These are phyloP conservation scores for Gloeostereum incarnatum DNA, from an alignment of 768 basidiomycete species.

Conservation along the genomic window DNA sequence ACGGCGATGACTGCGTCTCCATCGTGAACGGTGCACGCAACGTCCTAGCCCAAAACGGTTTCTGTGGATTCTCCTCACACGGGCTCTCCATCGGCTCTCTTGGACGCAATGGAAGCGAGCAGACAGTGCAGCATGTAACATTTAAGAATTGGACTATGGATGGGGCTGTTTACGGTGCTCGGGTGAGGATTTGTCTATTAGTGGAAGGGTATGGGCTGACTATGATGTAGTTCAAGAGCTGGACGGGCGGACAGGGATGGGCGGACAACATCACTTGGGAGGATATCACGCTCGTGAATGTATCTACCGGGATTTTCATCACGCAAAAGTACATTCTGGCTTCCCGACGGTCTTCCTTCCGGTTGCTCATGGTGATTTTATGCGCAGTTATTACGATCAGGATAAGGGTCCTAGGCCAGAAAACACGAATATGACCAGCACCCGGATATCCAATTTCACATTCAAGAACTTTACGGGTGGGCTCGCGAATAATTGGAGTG, in stretches of 20 bases:
- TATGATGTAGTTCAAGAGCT: constrained; percentile 31
- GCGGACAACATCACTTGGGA: constrained; percentile 40
- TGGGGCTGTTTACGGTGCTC: constrained; percentile 36
- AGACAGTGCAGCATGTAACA: constrained; percentile 31
- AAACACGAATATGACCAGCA: constrained; percentile 23
- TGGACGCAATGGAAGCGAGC: constrained; percentile 27
- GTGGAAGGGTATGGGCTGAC: constrained; percentile 9
- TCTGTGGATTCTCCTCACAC: constrained; percentile 37
- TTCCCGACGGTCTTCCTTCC: not conserved
- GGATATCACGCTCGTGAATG: constrained; percentile 32
- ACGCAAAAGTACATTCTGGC: constrained; percentile 27
- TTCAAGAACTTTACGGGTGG: constrained; percentile 26
- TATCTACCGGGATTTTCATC: constrained; percentile 36
- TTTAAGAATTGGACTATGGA: constrained; percentile 42
- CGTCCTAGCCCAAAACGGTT: constrained; percentile 34
- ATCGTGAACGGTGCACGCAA: constrained; percentile 35
- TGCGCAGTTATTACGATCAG: constrained; percentile 49
- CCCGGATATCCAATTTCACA: constrained; percentile 21
- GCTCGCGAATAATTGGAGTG: constrained; percentile 26
- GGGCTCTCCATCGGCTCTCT: constrained; percentile 39
- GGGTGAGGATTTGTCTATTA: constrained; percentile 16
- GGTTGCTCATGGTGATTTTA: not conserved
- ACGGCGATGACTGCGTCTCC: constrained; percentile 41
- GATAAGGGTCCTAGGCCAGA: constrained; percentile 23
- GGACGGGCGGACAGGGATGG: constrained; percentile 36